Evolutionary conservation across 1,284 basidiomycete species (phyloP).

Genomic region (Cutaneotrichosporon arboriforme): DNA sequence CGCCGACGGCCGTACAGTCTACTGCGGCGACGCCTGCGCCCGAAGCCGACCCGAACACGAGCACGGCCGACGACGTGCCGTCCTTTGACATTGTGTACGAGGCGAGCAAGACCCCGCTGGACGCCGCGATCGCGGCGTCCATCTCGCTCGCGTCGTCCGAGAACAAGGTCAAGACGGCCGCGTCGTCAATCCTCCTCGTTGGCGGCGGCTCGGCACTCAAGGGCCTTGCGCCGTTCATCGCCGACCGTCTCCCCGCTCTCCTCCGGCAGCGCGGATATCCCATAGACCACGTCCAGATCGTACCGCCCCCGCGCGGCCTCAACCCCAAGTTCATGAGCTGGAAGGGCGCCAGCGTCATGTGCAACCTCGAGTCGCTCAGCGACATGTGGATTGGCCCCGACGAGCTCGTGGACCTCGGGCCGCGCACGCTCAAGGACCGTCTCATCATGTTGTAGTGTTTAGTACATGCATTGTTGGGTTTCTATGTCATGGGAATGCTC

Average conservation of each 20-base stretch:
- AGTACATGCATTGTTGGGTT: constrained; percentile 8
- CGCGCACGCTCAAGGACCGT: constrained; percentile 51
- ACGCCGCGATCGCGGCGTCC: constrained; percentile 89
- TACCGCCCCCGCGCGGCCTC: constrained; percentile 86
- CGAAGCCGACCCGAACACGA: constrained; percentile 5
- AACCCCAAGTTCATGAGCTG: constrained; percentile 84
- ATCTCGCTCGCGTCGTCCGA: constrained; percentile 77
- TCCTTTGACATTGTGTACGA: constrained; percentile 53
- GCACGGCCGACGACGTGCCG: constrained; percentile 4
- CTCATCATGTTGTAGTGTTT: constrained; percentile 10
- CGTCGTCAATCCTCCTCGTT: constrained; percentile 81
- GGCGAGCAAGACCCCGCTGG: constrained; percentile 84
- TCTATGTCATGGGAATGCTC: constrained; percentile 33
- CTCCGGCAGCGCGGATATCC: constrained; percentile 80
- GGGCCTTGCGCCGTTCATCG: constrained; percentile 38
- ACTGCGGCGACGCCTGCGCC: constrained; percentile 17
- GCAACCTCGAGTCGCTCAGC: constrained; percentile 78
- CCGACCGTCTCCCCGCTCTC: constrained; percentile 50
- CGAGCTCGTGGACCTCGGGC: constrained; percentile 68
- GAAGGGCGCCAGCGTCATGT: constrained; percentile 93
- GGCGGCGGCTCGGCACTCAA: constrained; percentile 64
- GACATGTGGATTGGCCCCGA: constrained; percentile 82
- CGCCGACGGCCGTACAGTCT: constrained; percentile 10
- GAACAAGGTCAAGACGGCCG: constrained; percentile 82
- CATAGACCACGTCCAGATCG: constrained; percentile 78